Evolutionary conservation across 306 rosid genomes (phyloP), one percentile per base, ranked within the genome.

Genomic region (Styphnolobium japonicum): DNA sequence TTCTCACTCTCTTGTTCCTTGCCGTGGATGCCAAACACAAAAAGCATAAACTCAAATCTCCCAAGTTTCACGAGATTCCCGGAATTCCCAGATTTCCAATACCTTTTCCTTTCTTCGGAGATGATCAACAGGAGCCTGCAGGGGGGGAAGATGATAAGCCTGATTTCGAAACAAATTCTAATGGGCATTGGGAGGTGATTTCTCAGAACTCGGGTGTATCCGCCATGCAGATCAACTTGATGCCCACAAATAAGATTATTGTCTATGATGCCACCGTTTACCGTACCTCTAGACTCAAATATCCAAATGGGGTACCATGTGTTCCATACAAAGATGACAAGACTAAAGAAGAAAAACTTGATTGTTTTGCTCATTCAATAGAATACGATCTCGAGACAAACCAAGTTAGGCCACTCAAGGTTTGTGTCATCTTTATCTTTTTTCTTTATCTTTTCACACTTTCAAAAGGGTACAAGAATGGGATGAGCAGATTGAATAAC

Each of bases 311-410:
- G 7, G 63, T 0, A 8, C 67, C 75, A 4, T 95, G 99, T 67
- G 4, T 91, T 67, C 76, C 87, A 5, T 95, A 1, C 66, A 4
- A 0, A 5, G 85, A 86, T n/a, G 48, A 33, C 0, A 19, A 29
- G 2, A 58, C 60, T 16, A 49, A 69, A 0, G 12, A n/a, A 1
- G 1, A 9, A 0, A 2, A 7, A 7, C 1, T 0, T 0, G 99
- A 96, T 84, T 91, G 97, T 45, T 87, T 80, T 91, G 86, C 96
- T 80, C 99, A 96, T 78, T 73, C 85, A 2, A 82, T 93, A 21
- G 92, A 86, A 48, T 91, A 82, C 36, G 93, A 93, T 58, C 16
- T 80, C 72, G 43, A 51, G 33, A 81, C 93, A 0, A 88, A 80
- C 12, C 4, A 48, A n/a, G 80, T 85, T n/a, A 91, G 94, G 62